phyloP scores from a whole-genome alignment of 208 protist genomes.

The Leishmania lainsoni region DNA sequence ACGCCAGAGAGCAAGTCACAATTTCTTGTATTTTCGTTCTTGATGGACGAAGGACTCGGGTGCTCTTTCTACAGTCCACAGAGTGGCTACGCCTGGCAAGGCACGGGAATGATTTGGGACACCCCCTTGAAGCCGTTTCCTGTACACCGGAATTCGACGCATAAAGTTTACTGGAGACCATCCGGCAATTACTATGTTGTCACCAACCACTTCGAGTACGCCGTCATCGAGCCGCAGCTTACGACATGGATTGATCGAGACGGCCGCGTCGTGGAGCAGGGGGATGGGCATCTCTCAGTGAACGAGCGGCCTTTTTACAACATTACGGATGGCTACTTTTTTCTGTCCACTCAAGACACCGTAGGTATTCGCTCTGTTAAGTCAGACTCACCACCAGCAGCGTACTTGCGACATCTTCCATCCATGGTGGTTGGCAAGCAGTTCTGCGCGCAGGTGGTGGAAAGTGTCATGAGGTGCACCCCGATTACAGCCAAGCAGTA shows the following conservation, averaged over 20 bases:
- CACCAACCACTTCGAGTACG: conserved; percentile 74
- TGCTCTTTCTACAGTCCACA: conserved; percentile 54
- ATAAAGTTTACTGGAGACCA: conserved; percentile 43
- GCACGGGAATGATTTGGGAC: conserved; percentile 48
- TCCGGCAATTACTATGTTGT: conserved; percentile 61
- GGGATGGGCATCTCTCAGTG: conserved; percentile 30
- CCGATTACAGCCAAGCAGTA: conserved; percentile 28
- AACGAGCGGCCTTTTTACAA: conserved; percentile 41
- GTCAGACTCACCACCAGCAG: conserved; percentile 29
- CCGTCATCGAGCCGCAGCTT: conserved; percentile 66
- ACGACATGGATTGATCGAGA: conserved; percentile 78
- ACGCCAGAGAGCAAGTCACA: conserved; percentile 28
- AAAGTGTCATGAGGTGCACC: conserved; percentile 6
- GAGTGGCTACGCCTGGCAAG: conserved; percentile 53
- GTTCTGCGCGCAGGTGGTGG: conserved; percentile 31
- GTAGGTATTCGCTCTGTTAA: conserved; percentile 31
- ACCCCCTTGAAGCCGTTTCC: conserved; percentile 38
- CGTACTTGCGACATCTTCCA: conserved; percentile 25
- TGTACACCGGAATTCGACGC: conserved; percentile 17
- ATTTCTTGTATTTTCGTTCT: conserved; percentile 62
- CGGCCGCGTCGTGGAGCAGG: conserved; percentile 74
- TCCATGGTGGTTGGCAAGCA: conserved; percentile 30
- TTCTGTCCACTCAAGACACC: conserved; percentile 48
- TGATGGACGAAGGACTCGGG: conserved; percentile 73
- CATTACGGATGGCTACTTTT: conserved; percentile 49